These are phyloP conservation scores for Chlamydomonas sp. DNA, from an alignment of 139 green algal genomes.

Conservation along the genomic window DNA sequence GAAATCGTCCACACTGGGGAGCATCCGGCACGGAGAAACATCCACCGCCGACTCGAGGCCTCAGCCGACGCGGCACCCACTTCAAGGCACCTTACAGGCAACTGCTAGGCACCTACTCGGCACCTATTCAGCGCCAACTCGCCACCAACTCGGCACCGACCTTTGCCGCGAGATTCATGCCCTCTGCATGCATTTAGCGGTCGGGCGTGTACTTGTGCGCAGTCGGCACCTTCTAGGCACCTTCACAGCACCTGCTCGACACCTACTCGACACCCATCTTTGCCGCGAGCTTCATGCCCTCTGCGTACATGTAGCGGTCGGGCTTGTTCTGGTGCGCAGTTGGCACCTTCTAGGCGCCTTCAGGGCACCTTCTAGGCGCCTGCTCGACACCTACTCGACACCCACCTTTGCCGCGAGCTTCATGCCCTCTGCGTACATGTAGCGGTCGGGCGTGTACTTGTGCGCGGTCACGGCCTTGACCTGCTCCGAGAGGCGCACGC, in stretches of 20 bases:
- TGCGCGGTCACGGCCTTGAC: constrained; percentile 39
- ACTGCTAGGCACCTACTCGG: too few species aligned
- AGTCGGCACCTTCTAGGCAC: constrained; percentile 31
- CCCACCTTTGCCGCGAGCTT: constrained; percentile 41
- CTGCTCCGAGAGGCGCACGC: constrained; percentile 35
- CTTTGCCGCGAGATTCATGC: constrained; percentile 40
- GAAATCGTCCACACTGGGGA: too few species aligned
- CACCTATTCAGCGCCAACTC: background rate
- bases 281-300: constrained; percentile 42
- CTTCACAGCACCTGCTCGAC: too few species aligned
- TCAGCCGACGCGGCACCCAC: too few species aligned
- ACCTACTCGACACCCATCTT: too few species aligned
- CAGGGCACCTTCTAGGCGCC: background rate
- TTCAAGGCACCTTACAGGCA: too few species aligned
- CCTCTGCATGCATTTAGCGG: constrained; percentile 19
- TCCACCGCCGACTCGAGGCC: too few species aligned
- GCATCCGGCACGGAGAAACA: too few species aligned
- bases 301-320: constrained; percentile 25
- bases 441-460: constrained; percentile 41
- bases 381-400: constrained; percentile 18
- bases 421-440: constrained; percentile 23
- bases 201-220: constrained; percentile 46
- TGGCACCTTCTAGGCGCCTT: background rate
- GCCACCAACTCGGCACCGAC: constrained; percentile 25
- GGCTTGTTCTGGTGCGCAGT: constrained; percentile 44